These are phyloP conservation scores for Apiospora rasikravindrae DNA, from an alignment of 2,329 filamentous ascomycete genomes.

Conservation along the genomic window DNA sequence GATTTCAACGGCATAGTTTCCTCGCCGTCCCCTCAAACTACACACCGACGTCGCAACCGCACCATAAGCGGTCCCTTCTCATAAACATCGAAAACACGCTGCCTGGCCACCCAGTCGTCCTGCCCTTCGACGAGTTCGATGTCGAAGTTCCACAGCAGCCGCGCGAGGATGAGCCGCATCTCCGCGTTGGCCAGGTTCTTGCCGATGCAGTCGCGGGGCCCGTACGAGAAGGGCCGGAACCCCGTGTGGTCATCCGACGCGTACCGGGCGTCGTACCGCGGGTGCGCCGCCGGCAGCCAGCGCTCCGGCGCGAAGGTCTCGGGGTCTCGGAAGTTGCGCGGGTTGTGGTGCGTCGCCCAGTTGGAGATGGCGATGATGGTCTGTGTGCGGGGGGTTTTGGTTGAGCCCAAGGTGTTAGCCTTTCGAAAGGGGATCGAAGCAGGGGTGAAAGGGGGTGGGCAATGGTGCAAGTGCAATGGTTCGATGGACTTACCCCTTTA, in stretches of 20 bases:
- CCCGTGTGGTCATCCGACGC: conserved; percentile 13
- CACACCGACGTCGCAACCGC: background rate
- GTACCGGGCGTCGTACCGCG: conserved; percentile 24
- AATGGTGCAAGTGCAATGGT: no score
- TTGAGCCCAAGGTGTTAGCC: background rate
- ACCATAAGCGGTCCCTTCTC: conserved; percentile 5
- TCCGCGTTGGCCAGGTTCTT: conserved; percentile 41
- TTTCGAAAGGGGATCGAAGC: background rate
- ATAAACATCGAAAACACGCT: background rate
- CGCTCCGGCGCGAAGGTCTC: conserved; percentile 28
- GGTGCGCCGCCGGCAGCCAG: conserved; percentile 26
- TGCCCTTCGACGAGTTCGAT: conserved; percentile 31
- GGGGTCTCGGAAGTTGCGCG: conserved; percentile 37
- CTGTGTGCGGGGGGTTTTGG: conserved; percentile 23
- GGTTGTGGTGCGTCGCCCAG: conserved; percentile 43
- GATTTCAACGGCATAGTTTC: background rate
- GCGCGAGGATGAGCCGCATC: conserved; percentile 41
- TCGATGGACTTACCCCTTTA: background rate
- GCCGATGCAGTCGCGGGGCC: conserved; percentile 29
- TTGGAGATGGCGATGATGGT: conserved; percentile 50
- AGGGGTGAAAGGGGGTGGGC: background rate
- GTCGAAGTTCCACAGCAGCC: conserved; percentile 43
- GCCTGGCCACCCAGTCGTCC: background rate
- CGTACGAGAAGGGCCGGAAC: conserved; percentile 29
- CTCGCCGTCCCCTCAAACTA: background rate